These are phyloP conservation scores for Candida berthetii DNA, from an alignment of 805 yeast genomes.

Conservation along the genomic window DNA sequence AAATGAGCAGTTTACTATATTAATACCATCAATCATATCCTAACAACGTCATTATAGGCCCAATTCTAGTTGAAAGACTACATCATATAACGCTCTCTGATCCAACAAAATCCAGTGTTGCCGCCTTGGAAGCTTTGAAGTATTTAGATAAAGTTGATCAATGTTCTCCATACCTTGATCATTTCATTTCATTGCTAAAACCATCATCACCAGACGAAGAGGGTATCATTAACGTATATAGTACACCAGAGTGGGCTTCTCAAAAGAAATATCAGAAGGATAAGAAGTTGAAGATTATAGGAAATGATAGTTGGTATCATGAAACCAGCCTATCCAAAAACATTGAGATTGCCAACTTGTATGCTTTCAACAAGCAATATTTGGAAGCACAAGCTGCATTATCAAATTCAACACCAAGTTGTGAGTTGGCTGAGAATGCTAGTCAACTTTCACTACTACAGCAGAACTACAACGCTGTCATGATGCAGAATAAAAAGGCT, in stretches of 20 bases:
- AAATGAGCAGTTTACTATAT: background rate
- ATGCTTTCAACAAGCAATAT: slow-evolving; percentile 12
- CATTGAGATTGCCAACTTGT: slow-evolving; percentile 11
- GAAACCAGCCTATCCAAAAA: slow-evolving; percentile 13
- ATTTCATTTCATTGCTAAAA: slow-evolving; percentile 4
- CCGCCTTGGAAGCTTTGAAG: slow-evolving; percentile 13
- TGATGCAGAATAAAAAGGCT: slow-evolving; percentile 17
- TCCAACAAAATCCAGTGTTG: slow-evolving; percentile 3
- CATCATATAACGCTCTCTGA: slow-evolving; percentile 6
- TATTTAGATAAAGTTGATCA: slow-evolving; percentile 9
- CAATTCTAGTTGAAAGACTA: slow-evolving; percentile 14
- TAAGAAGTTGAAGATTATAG: slow-evolving; percentile 6
- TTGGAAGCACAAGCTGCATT: slow-evolving; percentile 15
- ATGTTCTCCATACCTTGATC: slow-evolving; percentile 13
- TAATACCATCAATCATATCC: background rate
- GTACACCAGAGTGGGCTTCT: slow-evolving; percentile 4
- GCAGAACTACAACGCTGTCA: slow-evolving; percentile 5
- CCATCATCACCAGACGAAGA: background rate
- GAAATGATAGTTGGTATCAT: slow-evolving; percentile 16
- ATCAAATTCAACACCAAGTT: slow-evolving; percentile 11
- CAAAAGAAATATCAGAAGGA: slow-evolving; percentile 1
- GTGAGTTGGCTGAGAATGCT: slow-evolving; percentile 13
- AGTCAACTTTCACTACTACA: slow-evolving; percentile 18
- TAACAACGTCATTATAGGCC: slow-evolving; percentile 6
- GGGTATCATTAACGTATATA: background rate